These are phyloP conservation scores for Citrullus colocynthis DNA, from an alignment of 306 rosid genomes.

Conservation along the genomic window DNA sequence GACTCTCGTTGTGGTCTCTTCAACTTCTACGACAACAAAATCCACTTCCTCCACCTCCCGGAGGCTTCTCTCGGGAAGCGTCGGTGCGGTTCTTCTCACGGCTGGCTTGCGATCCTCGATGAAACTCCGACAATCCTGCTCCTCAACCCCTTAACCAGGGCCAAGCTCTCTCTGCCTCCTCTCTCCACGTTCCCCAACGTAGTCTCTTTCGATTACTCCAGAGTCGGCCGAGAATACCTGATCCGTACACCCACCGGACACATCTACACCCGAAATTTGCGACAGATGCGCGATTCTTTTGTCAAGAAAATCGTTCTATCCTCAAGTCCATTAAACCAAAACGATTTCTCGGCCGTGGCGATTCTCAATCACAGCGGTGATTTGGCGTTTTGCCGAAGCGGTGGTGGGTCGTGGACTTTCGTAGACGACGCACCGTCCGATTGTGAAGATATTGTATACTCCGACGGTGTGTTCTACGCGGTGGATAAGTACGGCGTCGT, in stretches of 20 bases:
- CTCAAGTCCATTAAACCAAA: slow-evolving; percentile 15
- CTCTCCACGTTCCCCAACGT: slow-evolving; percentile 52
- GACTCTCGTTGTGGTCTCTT: slow-evolving; percentile 32
- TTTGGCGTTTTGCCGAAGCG: slow-evolving; percentile 31
- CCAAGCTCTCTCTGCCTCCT: slow-evolving; percentile 38
- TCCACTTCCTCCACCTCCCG: slow-evolving; percentile 44
- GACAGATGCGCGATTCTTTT: slow-evolving; percentile 43
- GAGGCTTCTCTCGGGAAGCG: slow-evolving; percentile 35
- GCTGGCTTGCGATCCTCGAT: slow-evolving; percentile 45
- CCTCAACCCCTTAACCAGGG: slow-evolving; percentile 43
- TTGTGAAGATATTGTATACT: slow-evolving; percentile 40
- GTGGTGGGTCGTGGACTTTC: slow-evolving; percentile 34
- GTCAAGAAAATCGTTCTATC: slow-evolving; percentile 45
- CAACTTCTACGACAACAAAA: slow-evolving; percentile 28
- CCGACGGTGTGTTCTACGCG: slow-evolving; percentile 33
- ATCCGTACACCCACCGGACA: slow-evolving; percentile 21
- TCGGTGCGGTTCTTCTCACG: slow-evolving; percentile 58
- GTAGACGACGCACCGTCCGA: slow-evolving; percentile 16
- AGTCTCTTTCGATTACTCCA: slow-evolving; percentile 28
- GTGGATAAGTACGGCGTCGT: slow-evolving; percentile 37
- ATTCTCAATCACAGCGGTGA: slow-evolving; percentile 26
- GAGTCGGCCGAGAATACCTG: slow-evolving; percentile 42
- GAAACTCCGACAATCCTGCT: slow-evolving; percentile 41
- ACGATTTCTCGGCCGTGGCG: slow-evolving; percentile 33
- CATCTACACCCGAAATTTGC: slow-evolving; percentile 17